Conservation (phyloP, 768 basidiomycete genomes). For the Lactarius psammicola region DNA sequence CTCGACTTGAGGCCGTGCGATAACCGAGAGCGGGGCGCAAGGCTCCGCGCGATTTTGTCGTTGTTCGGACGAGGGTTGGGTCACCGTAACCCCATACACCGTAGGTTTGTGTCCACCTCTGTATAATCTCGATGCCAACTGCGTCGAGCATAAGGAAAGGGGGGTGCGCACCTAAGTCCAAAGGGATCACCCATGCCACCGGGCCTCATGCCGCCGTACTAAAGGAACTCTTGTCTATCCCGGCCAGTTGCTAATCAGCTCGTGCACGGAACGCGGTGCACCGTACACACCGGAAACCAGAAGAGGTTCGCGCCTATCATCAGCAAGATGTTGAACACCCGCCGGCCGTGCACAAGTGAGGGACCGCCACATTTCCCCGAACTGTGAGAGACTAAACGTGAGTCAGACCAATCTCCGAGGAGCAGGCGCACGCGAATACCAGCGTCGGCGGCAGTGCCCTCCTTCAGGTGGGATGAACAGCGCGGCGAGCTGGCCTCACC, state of each 20-base stretch:
- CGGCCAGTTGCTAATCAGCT: too few relatives aligned
- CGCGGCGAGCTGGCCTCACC: background rate
- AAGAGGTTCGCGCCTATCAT: too few relatives aligned
- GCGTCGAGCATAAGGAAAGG: background rate
- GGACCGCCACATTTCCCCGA: too few relatives aligned
- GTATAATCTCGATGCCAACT: background rate
- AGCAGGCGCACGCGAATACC: background rate
- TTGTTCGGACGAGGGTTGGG: slow-evolving; percentile 36
- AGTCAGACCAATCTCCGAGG: too few relatives aligned
- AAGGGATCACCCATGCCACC: too few relatives aligned
- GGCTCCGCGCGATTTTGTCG: slow-evolving; percentile 64
- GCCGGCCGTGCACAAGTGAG: too few relatives aligned
- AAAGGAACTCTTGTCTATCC: too few relatives aligned
- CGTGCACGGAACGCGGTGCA: too few relatives aligned
- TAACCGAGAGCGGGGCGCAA: slow-evolving; percentile 66
- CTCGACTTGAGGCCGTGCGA: slow-evolving; percentile 75
- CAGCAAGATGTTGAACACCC: too few relatives aligned
- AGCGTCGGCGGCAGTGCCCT: background rate
- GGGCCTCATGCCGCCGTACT: too few relatives aligned
- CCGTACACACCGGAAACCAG: too few relatives aligned
- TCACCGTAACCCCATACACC: background rate
- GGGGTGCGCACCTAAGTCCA: background rate
- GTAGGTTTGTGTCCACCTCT: background rate
- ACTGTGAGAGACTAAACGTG: too few relatives aligned
- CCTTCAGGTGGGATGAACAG: background rate